Conservation (phyloP, 2,329 filamentous ascomycete species). For the Paraphaeosphaeria minitans region DNA sequence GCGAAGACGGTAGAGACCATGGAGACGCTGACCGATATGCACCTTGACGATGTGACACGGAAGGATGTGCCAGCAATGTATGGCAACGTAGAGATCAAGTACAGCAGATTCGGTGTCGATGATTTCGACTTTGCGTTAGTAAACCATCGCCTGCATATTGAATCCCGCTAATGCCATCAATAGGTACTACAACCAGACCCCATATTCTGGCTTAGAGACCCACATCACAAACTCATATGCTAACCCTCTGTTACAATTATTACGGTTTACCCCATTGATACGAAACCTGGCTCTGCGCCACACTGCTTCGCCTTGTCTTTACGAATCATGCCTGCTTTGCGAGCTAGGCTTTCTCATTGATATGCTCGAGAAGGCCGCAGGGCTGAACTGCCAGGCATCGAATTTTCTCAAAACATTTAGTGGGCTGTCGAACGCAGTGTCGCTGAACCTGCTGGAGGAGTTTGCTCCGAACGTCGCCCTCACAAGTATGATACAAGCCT, state of each 20-base stretch:
- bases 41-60: slow-evolving; percentile 73
- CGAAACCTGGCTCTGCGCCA: slow-evolving; percentile 89
- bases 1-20: slow-evolving; percentile 58
- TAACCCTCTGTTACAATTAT: slow-evolving; percentile 87
- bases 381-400: slow-evolving; percentile 92
- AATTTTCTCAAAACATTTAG: slow-evolving; percentile 92
- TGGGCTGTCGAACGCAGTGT: slow-evolving; percentile 76
- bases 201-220: slow-evolving; percentile 89
- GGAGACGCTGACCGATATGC: slow-evolving; percentile 69
- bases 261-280: slow-evolving; percentile 86
- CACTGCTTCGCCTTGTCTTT: slow-evolving; percentile 81
- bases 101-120: slow-evolving; percentile 98
- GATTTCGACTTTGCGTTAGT: slow-evolving; percentile 94
- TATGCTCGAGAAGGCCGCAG: slow-evolving; percentile 95
- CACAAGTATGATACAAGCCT: slow-evolving; percentile 80
- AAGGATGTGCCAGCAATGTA: slow-evolving; percentile 88
- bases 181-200: slow-evolving; percentile 93
- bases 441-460: slow-evolving; percentile 83
- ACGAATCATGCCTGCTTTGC: slow-evolving; percentile 85
- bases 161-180: slow-evolving; percentile 19
- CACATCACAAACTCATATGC: slow-evolving; percentile 97
- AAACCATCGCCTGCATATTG: background rate
- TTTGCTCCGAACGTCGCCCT: slow-evolving; percentile 74
- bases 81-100: slow-evolving; percentile 95
- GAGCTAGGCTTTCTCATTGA: slow-evolving; percentile 96